phyloP scores from a whole-genome alignment of 192 early-diverging fungal species.

The Coemansia reversa region DNA sequence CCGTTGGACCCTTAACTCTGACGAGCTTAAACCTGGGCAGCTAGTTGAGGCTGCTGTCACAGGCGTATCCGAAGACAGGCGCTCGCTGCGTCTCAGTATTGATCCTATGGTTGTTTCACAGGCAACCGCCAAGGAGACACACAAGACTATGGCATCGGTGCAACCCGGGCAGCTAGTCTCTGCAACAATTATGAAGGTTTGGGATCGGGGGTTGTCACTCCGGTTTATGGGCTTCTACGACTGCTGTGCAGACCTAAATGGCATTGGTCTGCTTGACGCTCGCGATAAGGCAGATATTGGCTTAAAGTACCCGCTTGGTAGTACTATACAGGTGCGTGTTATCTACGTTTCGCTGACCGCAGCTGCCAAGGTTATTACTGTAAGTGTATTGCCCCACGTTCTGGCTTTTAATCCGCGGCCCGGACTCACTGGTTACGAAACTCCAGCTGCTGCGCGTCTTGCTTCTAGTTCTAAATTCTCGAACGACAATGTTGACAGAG shows the following conservation, averaged over 20 bases:
- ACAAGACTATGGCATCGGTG: slow-evolving; percentile 72
- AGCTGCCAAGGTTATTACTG: slow-evolving; percentile 61
- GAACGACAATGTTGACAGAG: slow-evolving; percentile 7
- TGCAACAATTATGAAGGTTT: slow-evolving; percentile 62
- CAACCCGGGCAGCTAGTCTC: slow-evolving; percentile 75
- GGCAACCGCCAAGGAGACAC: slow-evolving; percentile 54
- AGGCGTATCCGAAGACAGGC: slow-evolving; percentile 60
- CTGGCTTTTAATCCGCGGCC: slow-evolving; percentile 52
- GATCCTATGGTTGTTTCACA: slow-evolving; percentile 61
- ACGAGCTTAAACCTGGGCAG: slow-evolving; percentile 72
- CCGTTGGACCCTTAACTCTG: slow-evolving; percentile 56
- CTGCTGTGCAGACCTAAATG: slow-evolving; percentile 53
- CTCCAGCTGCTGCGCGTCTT: slow-evolving; percentile 30
- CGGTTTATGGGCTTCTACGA: slow-evolving; percentile 85
- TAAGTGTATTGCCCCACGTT: slow-evolving; percentile 61
- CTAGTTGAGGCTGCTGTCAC: slow-evolving; percentile 66
- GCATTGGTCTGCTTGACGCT: slow-evolving; percentile 62
- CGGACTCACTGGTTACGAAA: slow-evolving; percentile 38
- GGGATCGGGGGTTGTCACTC: slow-evolving; percentile 65
- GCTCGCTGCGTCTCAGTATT: slow-evolving; percentile 66
- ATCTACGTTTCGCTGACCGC: slow-evolving; percentile 70
- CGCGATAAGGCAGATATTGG: slow-evolving; percentile 55
- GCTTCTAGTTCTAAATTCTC: slow-evolving; percentile 8
- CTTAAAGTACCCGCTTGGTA: slow-evolving; percentile 59
- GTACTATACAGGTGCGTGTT: slow-evolving; percentile 67